Base-by-base conservation (phyloP, 495 filamentous ascomycete species). In the Talaromyces wortmannii region DNA sequence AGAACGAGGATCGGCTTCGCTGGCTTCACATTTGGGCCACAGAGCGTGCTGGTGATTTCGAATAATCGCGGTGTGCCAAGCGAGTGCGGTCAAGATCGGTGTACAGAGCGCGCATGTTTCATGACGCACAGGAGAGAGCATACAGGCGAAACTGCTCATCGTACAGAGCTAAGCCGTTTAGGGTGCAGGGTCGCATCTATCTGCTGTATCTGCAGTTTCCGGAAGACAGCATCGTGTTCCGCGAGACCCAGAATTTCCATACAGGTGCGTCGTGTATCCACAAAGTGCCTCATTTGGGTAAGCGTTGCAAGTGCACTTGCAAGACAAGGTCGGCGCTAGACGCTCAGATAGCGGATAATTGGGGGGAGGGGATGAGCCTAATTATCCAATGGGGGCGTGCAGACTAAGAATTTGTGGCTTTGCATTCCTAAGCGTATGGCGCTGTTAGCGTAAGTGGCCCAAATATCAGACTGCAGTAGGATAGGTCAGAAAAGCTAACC, bases 401-500 rank as follows among this genome's bases (percentile, higher is more conserved):
- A 10, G n/a, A 7, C 17, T 18, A 53, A 13, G 50, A 46, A 53
- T 53, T 18, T 31, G 43, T 46, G 40, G 43, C 52, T 46, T 45
- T 45, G 52, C 23, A 45, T 53, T 53, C 42, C 23, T 46, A 42
- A 10, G 33, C 42, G 31, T 51, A 51, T 52, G 36, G 50, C 50
- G 31, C 43, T 51, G 30, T 33, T 51, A 31, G 48, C 30, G 29
- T 12, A 11, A 40, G 49, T 40, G 17, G 45, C 52, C 29, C 52
- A 45, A 46, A 46, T 45, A 53, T 53, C 16, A 53, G 52, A 53
- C 40, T 53, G 23, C 52, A 53, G 52, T 53, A 7, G 44, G 52
- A 53, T 32, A 36, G 52, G 32, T 53, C 52, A 53, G 12, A 53
- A 45, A 45, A 50, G 16, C 11, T 50, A 43, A 32, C 52, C 52